A percentile compares a stretch with the other conserved stretches of the same genome.
Evolutionary conservation across 495 filamentous ascomycete species (phyloP).

Genomic region (Penicillium pulvis): DNA sequence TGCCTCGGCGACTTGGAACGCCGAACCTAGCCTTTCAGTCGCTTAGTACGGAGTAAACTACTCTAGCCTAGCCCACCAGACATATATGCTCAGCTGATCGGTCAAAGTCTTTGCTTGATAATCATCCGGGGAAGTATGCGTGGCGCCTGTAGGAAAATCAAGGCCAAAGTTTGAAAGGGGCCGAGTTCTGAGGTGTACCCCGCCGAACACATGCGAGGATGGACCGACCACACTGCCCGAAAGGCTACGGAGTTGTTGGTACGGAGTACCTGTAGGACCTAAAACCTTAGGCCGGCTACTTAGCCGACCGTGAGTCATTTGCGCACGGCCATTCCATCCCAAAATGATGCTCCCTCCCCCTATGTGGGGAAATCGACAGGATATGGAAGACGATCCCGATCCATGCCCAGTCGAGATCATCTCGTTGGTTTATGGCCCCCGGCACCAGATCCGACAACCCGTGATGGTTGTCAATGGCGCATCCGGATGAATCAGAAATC

Average conservation of each 20-base stretch:
- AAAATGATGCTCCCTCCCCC: constrained; percentile 23
- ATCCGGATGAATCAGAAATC: neutral
- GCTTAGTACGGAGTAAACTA: neutral
- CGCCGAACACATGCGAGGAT: constrained; percentile 20
- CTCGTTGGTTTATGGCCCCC: constrained; percentile 8
- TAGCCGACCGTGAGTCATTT: constrained; percentile 30
- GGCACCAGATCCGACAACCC: constrained; percentile 9
- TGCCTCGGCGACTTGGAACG: neutral
- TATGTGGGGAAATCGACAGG: constrained; percentile 22
- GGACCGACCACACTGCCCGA: constrained; percentile 9
- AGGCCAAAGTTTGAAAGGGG: neutral
- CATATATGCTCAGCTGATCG: constrained; percentile 2
- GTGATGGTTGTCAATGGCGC: neutral
- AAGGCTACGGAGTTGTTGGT: neutral
- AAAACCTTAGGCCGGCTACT: constrained; percentile 5
- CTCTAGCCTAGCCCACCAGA: neutral
- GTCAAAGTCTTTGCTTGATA: constrained; percentile 9
- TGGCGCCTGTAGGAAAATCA: neutral
- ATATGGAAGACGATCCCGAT: constrained; percentile 21
- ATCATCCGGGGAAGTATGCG: constrained; percentile 17
- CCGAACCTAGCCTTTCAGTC: neutral
- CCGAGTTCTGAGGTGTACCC: constrained; percentile 13
- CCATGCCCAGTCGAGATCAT: constrained; percentile 8
- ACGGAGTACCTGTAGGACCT: constrained; percentile 1
- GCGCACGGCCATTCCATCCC: constrained; percentile 25